phyloP scores from a whole-genome alignment of 441 rosid species.

The Populus hybrid region DNA sequence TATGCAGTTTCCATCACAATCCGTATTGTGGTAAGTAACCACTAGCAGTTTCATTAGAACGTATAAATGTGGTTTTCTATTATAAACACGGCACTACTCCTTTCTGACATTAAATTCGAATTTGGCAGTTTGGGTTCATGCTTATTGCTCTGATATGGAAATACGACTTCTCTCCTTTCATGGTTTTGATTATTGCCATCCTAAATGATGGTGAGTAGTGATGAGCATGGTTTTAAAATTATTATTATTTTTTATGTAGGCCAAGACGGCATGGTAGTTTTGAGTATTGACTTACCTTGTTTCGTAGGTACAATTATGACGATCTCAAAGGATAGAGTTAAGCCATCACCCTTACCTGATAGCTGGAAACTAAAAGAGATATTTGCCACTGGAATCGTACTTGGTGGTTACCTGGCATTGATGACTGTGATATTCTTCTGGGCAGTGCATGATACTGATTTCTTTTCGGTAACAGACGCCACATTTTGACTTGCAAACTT shows the following conservation, averaged over 20 bases:
- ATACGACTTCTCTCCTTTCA: conserved; percentile 91
- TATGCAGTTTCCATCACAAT: conserved; percentile 95
- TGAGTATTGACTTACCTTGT: not conserved
- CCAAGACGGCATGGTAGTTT: not conserved
- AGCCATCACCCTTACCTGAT: conserved; percentile 88
- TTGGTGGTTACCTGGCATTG: conserved; percentile 78
- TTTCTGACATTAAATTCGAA: conserved; percentile 7
- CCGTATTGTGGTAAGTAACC: conserved; percentile 82
- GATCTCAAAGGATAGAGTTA: conserved; percentile 85
- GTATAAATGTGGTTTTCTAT: not conserved
- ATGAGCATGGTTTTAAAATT: not conserved
- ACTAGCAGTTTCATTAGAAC: not conserved
- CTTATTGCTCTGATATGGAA: conserved; percentile 91
- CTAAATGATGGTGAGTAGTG: conserved; percentile 77
- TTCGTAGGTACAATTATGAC: conserved; percentile 79
- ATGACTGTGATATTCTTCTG: conserved; percentile 85
- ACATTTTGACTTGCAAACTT: not conserved
- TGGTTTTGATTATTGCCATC: conserved; percentile 96
- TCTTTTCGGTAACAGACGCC: conserved; percentile 51
- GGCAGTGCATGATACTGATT: conserved; percentile 59
- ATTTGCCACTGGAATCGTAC: conserved; percentile 79
- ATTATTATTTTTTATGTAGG: not conserved
- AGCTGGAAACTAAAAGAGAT: conserved; percentile 92
- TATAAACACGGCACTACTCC: not conserved
- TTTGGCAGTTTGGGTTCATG: conserved; percentile 82